Evolutionary conservation across 2,329 filamentous ascomycete species (phyloP), one percentile per base, ranked within the genome.

Genomic region (Periconia sp.): DNA sequence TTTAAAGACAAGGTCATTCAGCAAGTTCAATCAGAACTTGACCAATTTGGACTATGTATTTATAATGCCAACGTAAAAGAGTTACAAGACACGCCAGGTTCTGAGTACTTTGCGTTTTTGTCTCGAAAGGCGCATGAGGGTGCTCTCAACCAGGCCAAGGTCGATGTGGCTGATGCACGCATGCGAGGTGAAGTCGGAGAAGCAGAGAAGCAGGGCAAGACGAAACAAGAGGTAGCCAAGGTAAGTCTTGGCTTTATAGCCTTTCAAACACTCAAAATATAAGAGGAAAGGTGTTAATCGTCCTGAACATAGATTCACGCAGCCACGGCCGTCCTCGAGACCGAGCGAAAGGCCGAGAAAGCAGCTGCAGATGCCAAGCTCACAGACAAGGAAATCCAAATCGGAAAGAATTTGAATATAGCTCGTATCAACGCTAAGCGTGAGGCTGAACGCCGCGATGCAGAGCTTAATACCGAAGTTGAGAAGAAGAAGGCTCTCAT

Each of bases 71-170:
- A 92, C 70, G 85, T 95, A 59, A 94, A 94, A 70, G 90, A 95
- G 65, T 80, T 95, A 18, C 87, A 89, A 64, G 90, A 95, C 61
- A 88, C 89, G 1, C 87, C 85, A 3, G 83, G 87, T 50, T 88
- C 84, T n/a, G 84, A 85, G 56, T 95, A 95, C 73, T 95, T 95
- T 60, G 84, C 86, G 36, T 89, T 86, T 15, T 82, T 94, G 1
- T 88, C 86, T 5, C 83, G 87, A 54, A 95, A 95, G 66, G 89
- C 89, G 0, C 89, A 94, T 62, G 88, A 94, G 68, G 89, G 89
- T 15, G 89, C 89, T 10, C 85, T 85, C 52, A 92, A 92, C 72
- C 88, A 92, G 67, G 88, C 88, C 23, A 81, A 81, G 59, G 76
- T 82, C 43, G 80, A 83, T 49, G 80, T 83, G 15, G 80, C 80